A percentile compares a stretch with the other conserved stretches of the same genome.
These are phyloP conservation scores for Colletotrichum camelliae DNA, from an alignment of 2,329 filamentous ascomycete genomes.

Conservation along the genomic window DNA sequence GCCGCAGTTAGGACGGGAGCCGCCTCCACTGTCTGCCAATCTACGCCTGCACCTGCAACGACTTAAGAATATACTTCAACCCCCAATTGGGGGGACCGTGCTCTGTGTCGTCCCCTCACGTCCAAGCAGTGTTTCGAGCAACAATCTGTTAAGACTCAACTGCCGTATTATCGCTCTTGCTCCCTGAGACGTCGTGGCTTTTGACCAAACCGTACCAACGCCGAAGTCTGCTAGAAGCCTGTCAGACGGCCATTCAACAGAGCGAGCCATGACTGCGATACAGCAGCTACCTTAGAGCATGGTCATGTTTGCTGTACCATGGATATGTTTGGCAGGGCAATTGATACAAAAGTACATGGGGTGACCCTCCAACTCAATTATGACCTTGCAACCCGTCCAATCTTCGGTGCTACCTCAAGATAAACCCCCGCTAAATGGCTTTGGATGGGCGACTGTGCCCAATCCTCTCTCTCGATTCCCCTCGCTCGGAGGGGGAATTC, in stretches of 20 bases:
- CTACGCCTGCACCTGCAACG: not conserved
- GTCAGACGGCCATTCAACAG: not conserved
- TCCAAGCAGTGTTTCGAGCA: slow-evolving; percentile 21
- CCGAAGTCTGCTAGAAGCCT: not conserved
- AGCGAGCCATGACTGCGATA: not conserved
- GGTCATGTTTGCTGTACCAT: not conserved
- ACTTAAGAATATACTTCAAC: not conserved
- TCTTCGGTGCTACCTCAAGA: slow-evolving; percentile 5
- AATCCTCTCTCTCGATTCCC: not conserved
- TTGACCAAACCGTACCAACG: not conserved
- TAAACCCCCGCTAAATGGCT: not conserved
- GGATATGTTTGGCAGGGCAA: not conserved
- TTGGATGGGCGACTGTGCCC: not conserved
- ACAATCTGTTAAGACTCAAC: not conserved
- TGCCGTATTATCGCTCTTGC: not conserved
- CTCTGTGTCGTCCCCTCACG: slow-evolving; percentile 13
- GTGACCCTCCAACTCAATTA: not conserved
- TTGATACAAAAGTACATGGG: not conserved
- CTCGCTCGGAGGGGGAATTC: not conserved
- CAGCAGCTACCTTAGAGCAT: not conserved
- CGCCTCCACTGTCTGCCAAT: not conserved
- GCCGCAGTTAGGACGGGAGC: not conserved
- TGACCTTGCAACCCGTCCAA: not conserved
- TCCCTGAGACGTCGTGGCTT: not conserved
- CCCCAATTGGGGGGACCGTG: not conserved